Percentiles rank a stretch among this genome's conserved stretches.
Conservation (phyloP, 371 early-diverging fungal genomes). For the Mucor piriformis region DNA sequence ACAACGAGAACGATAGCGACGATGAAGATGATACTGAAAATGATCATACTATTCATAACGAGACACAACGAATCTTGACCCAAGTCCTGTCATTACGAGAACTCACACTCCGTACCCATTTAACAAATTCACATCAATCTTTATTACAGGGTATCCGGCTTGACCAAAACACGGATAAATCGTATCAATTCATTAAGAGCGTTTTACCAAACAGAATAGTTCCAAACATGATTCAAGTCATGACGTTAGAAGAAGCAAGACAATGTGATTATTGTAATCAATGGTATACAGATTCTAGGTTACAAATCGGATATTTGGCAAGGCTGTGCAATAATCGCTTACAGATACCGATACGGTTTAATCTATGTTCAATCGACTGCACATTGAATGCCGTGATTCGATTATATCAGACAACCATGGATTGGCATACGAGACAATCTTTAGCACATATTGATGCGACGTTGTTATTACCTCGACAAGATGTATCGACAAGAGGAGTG, state of each 20-base stretch:
- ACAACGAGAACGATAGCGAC: background rate
- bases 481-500: background rate
- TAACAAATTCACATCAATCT: background rate
- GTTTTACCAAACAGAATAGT: conserved; percentile 5
- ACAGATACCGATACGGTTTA: conserved; percentile 35
- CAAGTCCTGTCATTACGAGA: conserved; percentile 7
- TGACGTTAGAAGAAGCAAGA: conserved; percentile 1
- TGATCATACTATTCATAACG: background rate
- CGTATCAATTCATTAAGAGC: background rate
- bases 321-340: conserved; percentile 31
- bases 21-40: background rate
- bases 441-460: conserved; percentile 7
- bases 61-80: conserved; percentile 7
- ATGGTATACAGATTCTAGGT: conserved; percentile 30
- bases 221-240: background rate
- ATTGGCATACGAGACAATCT: conserved; percentile 24
- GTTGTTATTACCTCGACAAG: background rate
- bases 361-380: conserved; percentile 37
- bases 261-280: conserved; percentile 41
- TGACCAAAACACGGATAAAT: background rate
- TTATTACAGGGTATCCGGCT: background rate
- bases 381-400: conserved; percentile 15
- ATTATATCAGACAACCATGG: conserved; percentile 14
- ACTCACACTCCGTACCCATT: conserved; percentile 1
- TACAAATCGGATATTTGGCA: conserved; percentile 35